Evolutionary conservation across 2,329 filamentous ascomycete species (phyloP), one percentile per base, ranked within the genome.

Genomic region (Cryphonectria parasitica): DNA sequence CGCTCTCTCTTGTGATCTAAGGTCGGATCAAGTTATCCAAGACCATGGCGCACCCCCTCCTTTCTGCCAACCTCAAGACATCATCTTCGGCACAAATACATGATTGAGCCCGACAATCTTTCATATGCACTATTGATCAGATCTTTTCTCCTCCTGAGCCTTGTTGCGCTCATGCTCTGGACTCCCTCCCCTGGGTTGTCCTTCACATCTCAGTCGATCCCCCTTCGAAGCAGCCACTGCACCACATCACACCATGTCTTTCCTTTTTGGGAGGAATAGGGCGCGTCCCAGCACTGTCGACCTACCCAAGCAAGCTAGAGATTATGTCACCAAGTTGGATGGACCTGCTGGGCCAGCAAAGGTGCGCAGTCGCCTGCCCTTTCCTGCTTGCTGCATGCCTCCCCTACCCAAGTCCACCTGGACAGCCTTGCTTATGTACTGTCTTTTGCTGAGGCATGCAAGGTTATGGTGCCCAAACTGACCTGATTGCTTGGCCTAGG

Each of bases 261-360:
- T 89, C 77, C 79, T 89, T 64, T 89, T 89, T 74, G 85, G 85
- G 71, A 82, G 87, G 76, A 83, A 82, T 68, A 82, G 85, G 72
- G 82, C 84, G 74, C 83, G 86, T 74, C 83, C 86, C 67, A 83
- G 81, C 69, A 83, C 84, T 34, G 81, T 84, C 63, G 87, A 89
- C 75, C 80, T 89, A 58, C 83, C 86, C 69, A 86, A 85, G 76
- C 87, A 88, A 77, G 87, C 87, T 61, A 83, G 84, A 71, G 86
- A 88, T 41, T 83, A 86, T 81, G 79, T 88, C 70, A 79, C 81
- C 66, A 87, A 83, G 75, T 81, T 88, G 45, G 86, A 88, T 68
- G 83, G 83, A 45, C 82, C 84, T 56, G 82, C 82, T 68, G 84
- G 81, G 66, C 76, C 80, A 65, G 79, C 82, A 72, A 88, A 87